Evolutionary conservation across 2,329 filamentous ascomycete genomes (phyloP).

Genomic region (Akanthomyces muscarius): DNA sequence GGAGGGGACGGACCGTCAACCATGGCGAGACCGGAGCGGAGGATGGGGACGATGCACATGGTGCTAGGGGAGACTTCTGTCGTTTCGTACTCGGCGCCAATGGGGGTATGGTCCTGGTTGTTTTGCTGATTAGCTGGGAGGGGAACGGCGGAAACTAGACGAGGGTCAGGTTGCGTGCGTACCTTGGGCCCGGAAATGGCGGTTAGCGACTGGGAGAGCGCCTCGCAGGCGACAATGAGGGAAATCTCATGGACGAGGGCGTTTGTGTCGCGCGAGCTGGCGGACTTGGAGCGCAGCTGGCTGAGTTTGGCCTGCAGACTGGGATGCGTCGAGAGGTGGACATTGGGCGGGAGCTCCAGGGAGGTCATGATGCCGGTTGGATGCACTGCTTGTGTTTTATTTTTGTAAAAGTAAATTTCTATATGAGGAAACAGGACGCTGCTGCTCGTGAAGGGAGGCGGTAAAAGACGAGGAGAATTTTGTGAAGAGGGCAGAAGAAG

Average conservation of each 20-base stretch:
- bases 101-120: slow-evolving; percentile 66
- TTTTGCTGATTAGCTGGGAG: background rate
- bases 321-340: slow-evolving; percentile 80
- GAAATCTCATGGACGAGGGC: slow-evolving; percentile 81
- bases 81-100: slow-evolving; percentile 71
- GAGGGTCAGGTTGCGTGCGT: slow-evolving; percentile 27
- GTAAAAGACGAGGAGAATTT: background rate
- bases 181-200: slow-evolving; percentile 60
- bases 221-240: slow-evolving; percentile 77
- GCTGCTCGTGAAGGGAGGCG: background rate
- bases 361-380: background rate
- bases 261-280: slow-evolving; percentile 72
- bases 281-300: slow-evolving; percentile 72
- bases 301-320: slow-evolving; percentile 85
- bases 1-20: slow-evolving; percentile 62
- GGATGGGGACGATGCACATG: slow-evolving; percentile 82
- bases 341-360: slow-evolving; percentile 49
- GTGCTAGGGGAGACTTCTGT: slow-evolving; percentile 58
- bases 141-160: slow-evolving; percentile 3
- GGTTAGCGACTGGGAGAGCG: slow-evolving; percentile 62
- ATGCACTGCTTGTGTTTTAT: background rate
- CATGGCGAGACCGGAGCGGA: slow-evolving; percentile 91
- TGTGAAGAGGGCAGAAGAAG: background rate
- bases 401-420: background rate
- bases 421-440: background rate